Percentiles rank a stretch among this genome's conserved stretches.
phyloP scores from a whole-genome alignment of 805 yeast species.

The Wickerhamiella siamensis region DNA sequence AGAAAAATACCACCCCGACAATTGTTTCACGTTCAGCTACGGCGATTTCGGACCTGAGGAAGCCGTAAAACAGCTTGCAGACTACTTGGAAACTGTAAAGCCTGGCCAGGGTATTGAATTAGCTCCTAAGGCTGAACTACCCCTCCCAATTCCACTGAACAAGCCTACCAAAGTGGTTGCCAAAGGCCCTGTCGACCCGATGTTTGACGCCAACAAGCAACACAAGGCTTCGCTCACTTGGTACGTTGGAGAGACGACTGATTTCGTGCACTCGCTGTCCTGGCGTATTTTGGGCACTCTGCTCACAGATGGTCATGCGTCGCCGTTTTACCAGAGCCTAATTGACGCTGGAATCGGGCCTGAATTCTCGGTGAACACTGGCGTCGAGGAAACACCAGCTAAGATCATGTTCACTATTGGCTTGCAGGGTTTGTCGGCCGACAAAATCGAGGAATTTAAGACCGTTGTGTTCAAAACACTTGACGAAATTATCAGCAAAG shows the following conservation, averaged over 20 bases:
- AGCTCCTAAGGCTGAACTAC: conserved; percentile 7
- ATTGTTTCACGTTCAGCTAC: conserved; percentile 74
- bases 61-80: conserved; percentile 14
- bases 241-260: conserved; percentile 63
- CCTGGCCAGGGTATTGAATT: background rate
- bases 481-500: conserved; percentile 28
- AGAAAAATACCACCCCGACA: conserved; percentile 75
- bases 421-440: conserved; percentile 51
- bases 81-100: conserved; percentile 11
- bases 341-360: conserved; percentile 76
- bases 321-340: conserved; percentile 75
- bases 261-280: conserved; percentile 55
- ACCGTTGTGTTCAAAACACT: conserved; percentile 35
- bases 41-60: conserved; percentile 40
- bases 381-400: conserved; percentile 70
- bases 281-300: conserved; percentile 57
- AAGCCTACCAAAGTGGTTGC: conserved; percentile 28
- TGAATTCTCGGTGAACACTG: conserved; percentile 78
- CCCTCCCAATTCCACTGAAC: conserved; percentile 33
- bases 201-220: conserved; percentile 52
- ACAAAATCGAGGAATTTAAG: conserved; percentile 35
- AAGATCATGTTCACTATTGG: conserved; percentile 73
- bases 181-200: conserved; percentile 73
- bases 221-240: conserved; percentile 75
- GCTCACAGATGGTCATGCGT: conserved; percentile 79